Base-by-base conservation (phyloP, 164 flowering plant genomes). In the Aristolochia californica region DNA sequence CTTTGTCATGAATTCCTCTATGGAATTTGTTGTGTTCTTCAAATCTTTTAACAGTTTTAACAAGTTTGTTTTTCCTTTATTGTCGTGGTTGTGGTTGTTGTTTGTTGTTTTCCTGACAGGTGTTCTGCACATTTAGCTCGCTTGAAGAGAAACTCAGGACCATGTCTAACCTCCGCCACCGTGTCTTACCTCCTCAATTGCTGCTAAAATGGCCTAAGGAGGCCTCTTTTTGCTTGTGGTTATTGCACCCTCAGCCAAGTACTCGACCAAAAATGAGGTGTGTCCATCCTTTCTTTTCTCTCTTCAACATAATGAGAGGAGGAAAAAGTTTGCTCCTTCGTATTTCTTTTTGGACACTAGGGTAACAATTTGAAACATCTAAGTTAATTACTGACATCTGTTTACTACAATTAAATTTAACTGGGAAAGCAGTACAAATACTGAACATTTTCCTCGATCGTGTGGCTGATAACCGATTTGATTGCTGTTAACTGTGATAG, bases 161-260 rank as follows among this genome's bases (percentile, higher is more conserved):
- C 24, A 94, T 94, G 99, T 79, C 83, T 63, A 82, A 85, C 67
- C 62, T 94, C 62, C 81, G 95, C 64, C 96, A 89, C 63, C 85
- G 97, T 43, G 87, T 90, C 63, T 85, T 94, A 64, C 99, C 97
- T 43, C 88, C 99, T 58, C 93, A 84, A 62, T 56, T 94, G 74
- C 79, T 90, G 55, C 62, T 82, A 61, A 90, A 83, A 60, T 90
- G 87, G 86, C 95, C 99, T 8, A 88, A 94, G 75, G 95, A 90
- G 80, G 97, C 95, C 63, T 81, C 89, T 28, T 88, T 90, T 84
- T 94, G 99, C 78, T 65, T 94, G 48, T 87, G 88, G 99, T 65
- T 90, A 48, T 76, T 94, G 69, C 99, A 94, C 34, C 97, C 97
- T 38, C 91, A 86, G 57, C 93, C 96, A 43, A 78, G 60, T 70